These are phyloP conservation scores for Claviceps maximensis DNA, from an alignment of 2,329 filamentous ascomycete genomes.

Conservation along the genomic window DNA sequence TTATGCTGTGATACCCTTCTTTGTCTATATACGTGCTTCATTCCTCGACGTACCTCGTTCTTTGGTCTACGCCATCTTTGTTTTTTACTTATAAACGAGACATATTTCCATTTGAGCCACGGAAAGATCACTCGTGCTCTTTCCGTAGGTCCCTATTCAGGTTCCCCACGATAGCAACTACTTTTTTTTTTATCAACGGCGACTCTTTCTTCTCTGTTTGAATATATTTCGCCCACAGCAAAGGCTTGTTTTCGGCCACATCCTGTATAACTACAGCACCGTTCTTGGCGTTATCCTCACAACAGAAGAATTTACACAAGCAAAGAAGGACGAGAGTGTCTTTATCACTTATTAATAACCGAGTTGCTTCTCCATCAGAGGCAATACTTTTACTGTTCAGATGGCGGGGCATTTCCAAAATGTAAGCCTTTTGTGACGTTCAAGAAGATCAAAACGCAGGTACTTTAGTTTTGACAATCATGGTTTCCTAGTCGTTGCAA, in stretches of 20 bases:
- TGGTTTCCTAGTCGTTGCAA: conserved; percentile 24
- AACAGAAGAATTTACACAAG: background rate
- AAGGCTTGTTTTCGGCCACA: background rate
- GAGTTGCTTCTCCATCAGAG: background rate
- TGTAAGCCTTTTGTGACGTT: conserved; percentile 6
- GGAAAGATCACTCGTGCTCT: background rate
- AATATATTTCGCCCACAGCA: background rate
- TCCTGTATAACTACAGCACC: background rate
- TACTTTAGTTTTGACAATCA: background rate
- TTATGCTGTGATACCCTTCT: background rate
- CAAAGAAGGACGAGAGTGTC: background rate
- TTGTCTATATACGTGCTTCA: background rate
- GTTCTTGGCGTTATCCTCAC: background rate
- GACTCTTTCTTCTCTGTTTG: background rate
- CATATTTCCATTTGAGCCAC: background rate
- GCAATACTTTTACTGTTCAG: background rate
- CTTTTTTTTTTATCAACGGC: background rate
- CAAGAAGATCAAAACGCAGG: background rate
- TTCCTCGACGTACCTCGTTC: background rate
- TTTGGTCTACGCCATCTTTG: background rate
- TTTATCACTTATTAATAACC: background rate
- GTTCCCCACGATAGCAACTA: background rate
- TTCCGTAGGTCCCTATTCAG: background rate
- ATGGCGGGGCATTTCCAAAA: conserved; percentile 11
- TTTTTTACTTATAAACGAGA: background rate